A percentile compares a stretch with the other conserved stretches of the same genome.
Evolutionary conservation across 129 eudicot genomes (phyloP).

Genomic region (Centrapalus pauciflorus): DNA sequence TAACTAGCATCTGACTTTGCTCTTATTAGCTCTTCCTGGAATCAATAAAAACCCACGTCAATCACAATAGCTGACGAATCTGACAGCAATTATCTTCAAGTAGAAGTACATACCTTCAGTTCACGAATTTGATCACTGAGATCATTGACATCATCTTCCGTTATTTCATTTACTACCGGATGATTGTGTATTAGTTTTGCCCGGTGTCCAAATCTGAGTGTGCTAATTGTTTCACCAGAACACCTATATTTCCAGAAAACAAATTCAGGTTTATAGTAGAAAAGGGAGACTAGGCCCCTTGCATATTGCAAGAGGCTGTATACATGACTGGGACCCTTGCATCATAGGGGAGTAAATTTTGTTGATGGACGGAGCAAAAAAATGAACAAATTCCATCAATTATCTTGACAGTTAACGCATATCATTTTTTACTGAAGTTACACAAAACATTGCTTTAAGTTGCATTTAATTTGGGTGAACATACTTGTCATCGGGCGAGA

Average conservation of each 20-base stretch:
- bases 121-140: conserved; percentile 87
- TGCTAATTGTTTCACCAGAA: conserved; percentile 76
- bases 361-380: too few relatives aligned
- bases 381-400: too few relatives aligned
- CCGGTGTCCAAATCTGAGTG: conserved; percentile 81
- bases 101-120: conserved; percentile 56
- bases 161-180: conserved; percentile 84
- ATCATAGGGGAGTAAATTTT: too few relatives aligned
- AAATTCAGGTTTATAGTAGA: not conserved
- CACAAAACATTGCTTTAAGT: not conserved
- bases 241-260: conserved; percentile 37
- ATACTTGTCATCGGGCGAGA: conserved; percentile 81
- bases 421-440: not conserved
- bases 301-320: too few relatives aligned
- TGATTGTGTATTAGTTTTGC: conserved; percentile 62
- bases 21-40: conserved; percentile 91
- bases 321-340: too few relatives aligned
- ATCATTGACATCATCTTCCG: conserved; percentile 95
- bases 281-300: not conserved
- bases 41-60: conserved; percentile 1
- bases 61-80: not conserved
- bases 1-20: conserved; percentile 56
- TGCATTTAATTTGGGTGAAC: not conserved
- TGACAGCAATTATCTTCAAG: not conserved
- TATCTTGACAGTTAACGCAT: too few relatives aligned